A percentile compares a stretch with the other conserved stretches of the same genome.
These are phyloP conservation scores for Diaporthe citri DNA, from an alignment of 2,329 filamentous ascomycete genomes.

Conservation along the genomic window DNA sequence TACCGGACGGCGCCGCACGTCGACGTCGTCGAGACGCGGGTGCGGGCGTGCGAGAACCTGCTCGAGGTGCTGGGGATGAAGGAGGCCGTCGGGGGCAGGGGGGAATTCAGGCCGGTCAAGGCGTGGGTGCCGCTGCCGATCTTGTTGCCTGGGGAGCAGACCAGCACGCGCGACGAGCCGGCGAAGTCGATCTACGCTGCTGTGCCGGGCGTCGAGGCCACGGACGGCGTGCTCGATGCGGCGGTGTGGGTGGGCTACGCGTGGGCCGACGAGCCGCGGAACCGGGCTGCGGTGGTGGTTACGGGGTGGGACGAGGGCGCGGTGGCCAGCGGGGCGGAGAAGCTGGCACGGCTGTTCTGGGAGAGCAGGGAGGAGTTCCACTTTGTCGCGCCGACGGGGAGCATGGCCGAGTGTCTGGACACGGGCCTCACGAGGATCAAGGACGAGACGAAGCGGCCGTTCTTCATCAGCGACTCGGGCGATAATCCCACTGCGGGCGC, in stretches of 20 bases:
- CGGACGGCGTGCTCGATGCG: conserved; percentile 60
- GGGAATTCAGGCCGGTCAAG: conserved; percentile 57
- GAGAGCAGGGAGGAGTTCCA: conserved; percentile 58
- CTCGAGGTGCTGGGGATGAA: conserved; percentile 52
- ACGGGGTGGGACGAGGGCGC: conserved; percentile 62
- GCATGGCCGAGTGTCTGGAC: conserved; percentile 61
- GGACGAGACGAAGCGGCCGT: conserved; percentile 55
- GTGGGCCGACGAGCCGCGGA: conserved; percentile 67
- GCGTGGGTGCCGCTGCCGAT: conserved; percentile 66
- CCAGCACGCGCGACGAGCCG: conserved; percentile 65
- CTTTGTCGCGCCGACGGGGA: conserved; percentile 65
- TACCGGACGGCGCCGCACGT: conserved; percentile 66
- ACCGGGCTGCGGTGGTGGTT: conserved; percentile 62
- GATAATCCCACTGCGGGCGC: conserved; percentile 69
- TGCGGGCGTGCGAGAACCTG: conserved; percentile 63
- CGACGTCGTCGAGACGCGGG: conserved; percentile 62
- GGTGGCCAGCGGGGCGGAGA: conserved; percentile 56
- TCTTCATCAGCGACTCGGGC: conserved; percentile 67
- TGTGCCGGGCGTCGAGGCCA: conserved; percentile 57
- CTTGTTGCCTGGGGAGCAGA: conserved; percentile 66
- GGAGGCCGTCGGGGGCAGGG: conserved; percentile 41
- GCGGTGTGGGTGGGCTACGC: conserved; percentile 69
- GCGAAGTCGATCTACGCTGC: conserved; percentile 63
- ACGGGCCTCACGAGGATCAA: conserved; percentile 50
- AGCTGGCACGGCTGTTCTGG: conserved; percentile 62